Conservation (phyloP, 352 stramenopile genomes). For the Phytophthora boehmeriae region DNA sequence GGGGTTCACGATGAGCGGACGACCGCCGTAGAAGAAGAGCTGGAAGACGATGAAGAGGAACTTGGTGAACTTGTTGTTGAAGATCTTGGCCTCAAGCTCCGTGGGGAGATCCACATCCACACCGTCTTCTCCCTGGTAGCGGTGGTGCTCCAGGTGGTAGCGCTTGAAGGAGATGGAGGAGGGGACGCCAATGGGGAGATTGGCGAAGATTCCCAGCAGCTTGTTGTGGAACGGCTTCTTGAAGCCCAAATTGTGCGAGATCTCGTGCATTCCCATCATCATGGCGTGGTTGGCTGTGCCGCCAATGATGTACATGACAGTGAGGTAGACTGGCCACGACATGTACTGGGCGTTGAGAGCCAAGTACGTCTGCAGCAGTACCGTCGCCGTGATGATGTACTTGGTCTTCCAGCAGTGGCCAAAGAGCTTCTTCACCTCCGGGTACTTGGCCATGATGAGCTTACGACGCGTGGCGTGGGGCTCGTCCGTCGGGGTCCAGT, state of each 20-base stretch:
- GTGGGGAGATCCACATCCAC: conserved; percentile 96
- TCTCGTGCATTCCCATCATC: conserved; percentile 96
- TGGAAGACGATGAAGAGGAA: conserved; percentile 94
- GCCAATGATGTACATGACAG: conserved; percentile 87
- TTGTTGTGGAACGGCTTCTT: conserved; percentile 92
- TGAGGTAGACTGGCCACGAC: conserved; percentile 63
- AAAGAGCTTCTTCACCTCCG: conserved; percentile 91
- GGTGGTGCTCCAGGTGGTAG: conserved; percentile 98
- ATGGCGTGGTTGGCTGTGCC: conserved; percentile 95
- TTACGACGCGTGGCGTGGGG: conserved; percentile 87
- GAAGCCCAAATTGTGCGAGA: conserved; percentile 96
- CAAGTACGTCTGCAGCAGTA: conserved; percentile 85
- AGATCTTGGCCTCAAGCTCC: conserved; percentile 88
- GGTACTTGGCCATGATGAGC: conserved; percentile 88
- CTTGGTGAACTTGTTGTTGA: conserved; percentile 89
- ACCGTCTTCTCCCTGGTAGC: conserved; percentile 94
- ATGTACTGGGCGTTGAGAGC: conserved; percentile 71
- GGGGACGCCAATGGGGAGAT: conserved; percentile 93
- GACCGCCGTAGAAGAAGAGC: conserved; percentile 93
- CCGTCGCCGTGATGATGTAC: conserved; percentile 78
- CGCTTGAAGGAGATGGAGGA: conserved; percentile 94
- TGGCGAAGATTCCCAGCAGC: conserved; percentile 92
- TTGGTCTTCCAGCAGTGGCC: conserved; percentile 86
- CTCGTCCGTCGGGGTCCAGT: conserved; percentile 86
- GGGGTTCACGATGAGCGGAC: conserved; percentile 93